Conservation (phyloP, 306 rosid species). For the Quercus gilva region DNA sequence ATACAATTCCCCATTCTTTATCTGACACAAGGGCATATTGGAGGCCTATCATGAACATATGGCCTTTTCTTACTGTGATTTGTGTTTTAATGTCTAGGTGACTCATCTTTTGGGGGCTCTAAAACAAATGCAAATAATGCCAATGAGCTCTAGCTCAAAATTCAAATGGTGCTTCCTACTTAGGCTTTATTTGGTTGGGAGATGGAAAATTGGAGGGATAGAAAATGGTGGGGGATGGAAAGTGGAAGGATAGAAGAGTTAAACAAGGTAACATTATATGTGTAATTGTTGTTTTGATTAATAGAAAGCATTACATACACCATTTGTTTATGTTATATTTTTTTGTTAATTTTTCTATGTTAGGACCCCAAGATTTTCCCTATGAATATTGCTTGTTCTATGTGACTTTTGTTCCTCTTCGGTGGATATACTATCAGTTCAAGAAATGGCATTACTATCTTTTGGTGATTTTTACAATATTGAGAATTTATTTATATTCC, state of each 20-base stretch:
- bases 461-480: slow-evolving; percentile 52
- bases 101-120: slow-evolving; percentile 67
- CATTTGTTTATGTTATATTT: not conserved
- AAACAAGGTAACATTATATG: too few species aligned
- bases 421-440: slow-evolving; percentile 90
- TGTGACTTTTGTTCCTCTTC: slow-evolving; percentile 82
- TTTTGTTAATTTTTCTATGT: not conserved
- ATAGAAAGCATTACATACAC: slow-evolving; percentile 1
- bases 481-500: not conserved
- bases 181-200: too few species aligned
- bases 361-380: slow-evolving; percentile 89
- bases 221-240: too few species aligned
- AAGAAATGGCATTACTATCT: slow-evolving; percentile 98
- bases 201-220: too few species aligned
- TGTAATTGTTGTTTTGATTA: slow-evolving; percentile 1
- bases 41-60: not conserved
- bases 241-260: too few species aligned
- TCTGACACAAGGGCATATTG: not conserved
- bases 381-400: slow-evolving; percentile 80
- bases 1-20: not conserved
- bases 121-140: too few species aligned
- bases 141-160: too few species aligned
- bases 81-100: slow-evolving; percentile 39
- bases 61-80: not conserved
- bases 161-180: too few species aligned